A percentile compares a stretch with the other conserved stretches of the same genome.
Conservation (phyloP, 257 asterid genomes). For the Salvia splendens region DNA sequence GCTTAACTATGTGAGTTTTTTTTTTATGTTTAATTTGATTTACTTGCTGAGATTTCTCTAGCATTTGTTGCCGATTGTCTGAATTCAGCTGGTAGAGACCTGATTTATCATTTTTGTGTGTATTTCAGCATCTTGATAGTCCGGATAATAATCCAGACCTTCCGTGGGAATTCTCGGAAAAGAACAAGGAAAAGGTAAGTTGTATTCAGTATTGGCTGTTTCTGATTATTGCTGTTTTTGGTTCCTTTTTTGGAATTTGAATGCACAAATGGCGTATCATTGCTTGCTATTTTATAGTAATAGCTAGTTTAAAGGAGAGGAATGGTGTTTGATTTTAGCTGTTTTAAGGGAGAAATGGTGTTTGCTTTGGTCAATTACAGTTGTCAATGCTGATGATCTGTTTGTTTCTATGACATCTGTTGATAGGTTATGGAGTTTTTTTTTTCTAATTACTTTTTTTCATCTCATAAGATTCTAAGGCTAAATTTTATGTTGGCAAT, state of each 20-base stretch:
- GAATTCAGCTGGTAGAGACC: neutral
- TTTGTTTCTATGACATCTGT: too few species aligned
- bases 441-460: neutral
- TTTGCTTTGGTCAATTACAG: neutral
- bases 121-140: constrained; percentile 72
- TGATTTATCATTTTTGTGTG: constrained; percentile 14
- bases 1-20: constrained; percentile 71
- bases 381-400: neutral
- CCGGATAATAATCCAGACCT: constrained; percentile 82
- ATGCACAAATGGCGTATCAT: constrained; percentile 1
- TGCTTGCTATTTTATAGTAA: neutral
- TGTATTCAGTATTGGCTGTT: constrained; percentile 15
- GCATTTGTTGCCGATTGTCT: constrained; percentile 11
- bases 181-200: constrained; percentile 70
- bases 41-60: constrained; percentile 3
- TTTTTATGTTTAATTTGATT: neutral
- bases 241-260: neutral
- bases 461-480: neutral
- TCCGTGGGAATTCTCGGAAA: constrained; percentile 76
- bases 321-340: neutral
- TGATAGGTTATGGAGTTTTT: neutral
- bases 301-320: neutral
- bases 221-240: neutral
- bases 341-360: constrained; percentile 16
- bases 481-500: neutral